Percentiles rank a stretch among this genome's conserved stretches.
Evolutionary conservation across 495 filamentous ascomycete genomes (phyloP).

Genomic region (Podospora tetraspora): DNA sequence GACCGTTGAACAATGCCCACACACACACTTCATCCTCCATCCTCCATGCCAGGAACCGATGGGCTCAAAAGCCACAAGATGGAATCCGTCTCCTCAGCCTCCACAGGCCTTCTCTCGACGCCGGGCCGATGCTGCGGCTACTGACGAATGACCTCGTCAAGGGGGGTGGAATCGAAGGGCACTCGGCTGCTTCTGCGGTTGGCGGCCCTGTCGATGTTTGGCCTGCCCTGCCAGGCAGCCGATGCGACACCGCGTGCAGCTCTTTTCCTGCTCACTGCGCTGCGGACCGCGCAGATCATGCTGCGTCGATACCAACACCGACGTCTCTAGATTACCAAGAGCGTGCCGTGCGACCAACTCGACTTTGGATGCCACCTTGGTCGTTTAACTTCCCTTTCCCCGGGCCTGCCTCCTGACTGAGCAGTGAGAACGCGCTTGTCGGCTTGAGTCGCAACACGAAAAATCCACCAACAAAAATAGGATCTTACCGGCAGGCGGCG

Average conservation of each 20-base stretch:
- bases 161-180: not conserved
- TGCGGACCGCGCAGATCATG: slow-evolving; percentile 9
- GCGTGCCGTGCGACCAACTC: not conserved
- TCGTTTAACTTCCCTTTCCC: not conserved
- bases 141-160: not conserved
- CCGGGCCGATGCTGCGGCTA: not conserved
- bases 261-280: not conserved
- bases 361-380: slow-evolving; percentile 1
- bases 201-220: slow-evolving; percentile 2
- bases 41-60: not conserved
- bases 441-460: not conserved
- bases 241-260: not conserved
- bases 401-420: not conserved
- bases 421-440: not conserved
- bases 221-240: not conserved
- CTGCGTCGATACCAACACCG: not conserved
- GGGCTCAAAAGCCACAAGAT: not conserved
- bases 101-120: not conserved
- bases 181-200: not conserved
- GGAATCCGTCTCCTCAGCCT: not conserved
- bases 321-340: not conserved
- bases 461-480: slow-evolving; percentile 21
- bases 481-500: slow-evolving; percentile 23
- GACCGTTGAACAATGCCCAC: not conserved
- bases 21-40: not conserved